Percentiles rank a stretch among this genome's conserved stretches.
Conservation (phyloP, 2,329 filamentous ascomycete genomes). For the Daldinia sp. region DNA sequence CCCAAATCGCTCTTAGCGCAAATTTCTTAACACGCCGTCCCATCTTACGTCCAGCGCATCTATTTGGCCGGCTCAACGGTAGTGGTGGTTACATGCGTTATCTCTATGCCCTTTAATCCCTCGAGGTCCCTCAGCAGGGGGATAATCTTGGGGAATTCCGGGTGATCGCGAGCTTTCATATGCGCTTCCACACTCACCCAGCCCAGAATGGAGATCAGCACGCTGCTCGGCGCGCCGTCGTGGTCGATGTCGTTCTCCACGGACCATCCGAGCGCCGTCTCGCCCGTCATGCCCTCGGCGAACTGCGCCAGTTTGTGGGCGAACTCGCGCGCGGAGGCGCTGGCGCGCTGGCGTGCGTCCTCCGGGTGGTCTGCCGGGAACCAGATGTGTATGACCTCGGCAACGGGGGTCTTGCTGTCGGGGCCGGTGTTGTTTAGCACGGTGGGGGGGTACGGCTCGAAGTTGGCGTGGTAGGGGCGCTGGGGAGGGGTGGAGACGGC, state of each 20-base stretch:
- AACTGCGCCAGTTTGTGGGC: neutral
- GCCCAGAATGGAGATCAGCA: slow-evolving; percentile 33
- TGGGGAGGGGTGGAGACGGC: slow-evolving; percentile 11
- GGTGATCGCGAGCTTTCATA: slow-evolving; percentile 24
- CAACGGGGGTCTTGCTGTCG: slow-evolving; percentile 6
- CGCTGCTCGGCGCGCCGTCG: slow-evolving; percentile 29
- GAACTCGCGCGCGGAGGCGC: slow-evolving; percentile 14
- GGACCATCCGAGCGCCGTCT: slow-evolving; percentile 36
- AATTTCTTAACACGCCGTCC: neutral
- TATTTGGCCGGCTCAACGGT: slow-evolving; percentile 13
- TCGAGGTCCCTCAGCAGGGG: slow-evolving; percentile 23
- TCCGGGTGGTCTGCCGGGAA: slow-evolving; percentile 36
- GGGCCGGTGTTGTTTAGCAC: slow-evolving; percentile 7
- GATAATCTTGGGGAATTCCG: slow-evolving; percentile 25
- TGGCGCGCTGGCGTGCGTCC: neutral
- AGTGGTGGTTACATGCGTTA: slow-evolving; percentile 31
- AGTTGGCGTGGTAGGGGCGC: slow-evolving; percentile 33
- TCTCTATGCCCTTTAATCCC: slow-evolving; percentile 31
- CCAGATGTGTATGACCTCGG: slow-evolving; percentile 36
- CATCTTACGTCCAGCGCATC: neutral
- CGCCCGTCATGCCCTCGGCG: slow-evolving; percentile 22
- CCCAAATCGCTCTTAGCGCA: neutral
- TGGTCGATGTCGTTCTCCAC: slow-evolving; percentile 32
- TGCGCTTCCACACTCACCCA: slow-evolving; percentile 38
- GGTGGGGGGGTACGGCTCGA: slow-evolving; percentile 31